These are phyloP conservation scores for Irpex sp. DNA, from an alignment of 1,284 basidiomycete species.

Conservation along the genomic window DNA sequence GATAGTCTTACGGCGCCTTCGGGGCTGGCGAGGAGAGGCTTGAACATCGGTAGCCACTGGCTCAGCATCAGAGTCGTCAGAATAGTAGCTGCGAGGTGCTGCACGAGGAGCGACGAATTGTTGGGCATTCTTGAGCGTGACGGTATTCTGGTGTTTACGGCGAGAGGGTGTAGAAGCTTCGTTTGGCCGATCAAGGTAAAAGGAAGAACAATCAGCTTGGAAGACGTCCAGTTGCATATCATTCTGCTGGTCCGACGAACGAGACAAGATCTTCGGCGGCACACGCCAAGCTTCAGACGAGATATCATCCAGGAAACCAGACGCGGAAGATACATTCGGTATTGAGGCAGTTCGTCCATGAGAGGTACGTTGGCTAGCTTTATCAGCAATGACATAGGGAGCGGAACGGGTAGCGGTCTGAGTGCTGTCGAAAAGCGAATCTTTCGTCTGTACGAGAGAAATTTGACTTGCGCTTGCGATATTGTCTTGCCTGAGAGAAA, in stretches of 20 bases:
- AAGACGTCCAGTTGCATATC: slow-evolving; percentile 18
- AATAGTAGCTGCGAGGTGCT: not conserved
- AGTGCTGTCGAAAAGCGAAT: slow-evolving; percentile 5
- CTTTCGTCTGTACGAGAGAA: not conserved
- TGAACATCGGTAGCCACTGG: slow-evolving; percentile 1
- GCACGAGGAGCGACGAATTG: not conserved
- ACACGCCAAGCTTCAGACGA: slow-evolving; percentile 26
- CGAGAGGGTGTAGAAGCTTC: slow-evolving; percentile 28
- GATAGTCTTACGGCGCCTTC: slow-evolving; percentile 22
- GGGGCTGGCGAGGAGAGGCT: slow-evolving; percentile 10
- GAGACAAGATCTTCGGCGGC: slow-evolving; percentile 23
- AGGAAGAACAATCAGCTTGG: slow-evolving; percentile 20
- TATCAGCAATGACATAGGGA: not conserved
- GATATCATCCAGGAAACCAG: slow-evolving; percentile 15
- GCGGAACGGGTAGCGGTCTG: not conserved
- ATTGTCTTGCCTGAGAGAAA: slow-evolving; percentile 8
- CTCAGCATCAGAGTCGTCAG: not conserved
- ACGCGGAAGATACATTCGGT: slow-evolving; percentile 15
- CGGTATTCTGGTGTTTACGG: slow-evolving; percentile 14
- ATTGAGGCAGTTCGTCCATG: slow-evolving; percentile 25
- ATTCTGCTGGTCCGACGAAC: slow-evolving; percentile 12
- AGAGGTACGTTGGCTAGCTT: slow-evolving; percentile 3
- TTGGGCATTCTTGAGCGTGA: slow-evolving; percentile 8
- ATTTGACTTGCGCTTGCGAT: not conserved
- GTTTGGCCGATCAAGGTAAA: slow-evolving; percentile 25